These are phyloP conservation scores for Tremella mesenterica DNA, from an alignment of 768 basidiomycete species.

Conservation along the genomic window DNA sequence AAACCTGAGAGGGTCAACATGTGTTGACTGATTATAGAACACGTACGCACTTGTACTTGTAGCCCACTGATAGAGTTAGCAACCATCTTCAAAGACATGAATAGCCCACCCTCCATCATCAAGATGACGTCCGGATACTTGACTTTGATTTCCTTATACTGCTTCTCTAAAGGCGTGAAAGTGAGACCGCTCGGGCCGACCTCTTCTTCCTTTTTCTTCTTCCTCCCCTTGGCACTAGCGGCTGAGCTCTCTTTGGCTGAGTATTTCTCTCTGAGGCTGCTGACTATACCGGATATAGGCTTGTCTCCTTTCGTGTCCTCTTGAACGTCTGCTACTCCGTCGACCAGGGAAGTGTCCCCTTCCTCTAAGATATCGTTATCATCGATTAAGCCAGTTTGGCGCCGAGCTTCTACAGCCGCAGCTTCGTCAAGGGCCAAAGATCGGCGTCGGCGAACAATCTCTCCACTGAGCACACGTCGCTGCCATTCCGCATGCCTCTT, in stretches of 20 bases:
- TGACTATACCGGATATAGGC: constrained; percentile 19
- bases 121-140: constrained; percentile 41
- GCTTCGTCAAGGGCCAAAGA: constrained; percentile 40
- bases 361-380: constrained; percentile 10
- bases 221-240: constrained; percentile 9
- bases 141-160: constrained; percentile 43
- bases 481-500: constrained; percentile 32
- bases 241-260: constrained; percentile 16
- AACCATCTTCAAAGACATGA: background rate
- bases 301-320: constrained; percentile 14
- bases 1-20: constrained; percentile 27
- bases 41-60: constrained; percentile 40
- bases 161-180: constrained; percentile 45
- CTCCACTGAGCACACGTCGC: constrained; percentile 14
- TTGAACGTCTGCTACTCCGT: constrained; percentile 5
- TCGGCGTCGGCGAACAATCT: constrained; percentile 29
- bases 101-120: constrained; percentile 36
- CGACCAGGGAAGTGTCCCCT: constrained; percentile 1
- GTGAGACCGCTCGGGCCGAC: constrained; percentile 42
- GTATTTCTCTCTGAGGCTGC: constrained; percentile 23
- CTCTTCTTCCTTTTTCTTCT: constrained; percentile 40
- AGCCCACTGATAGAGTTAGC: constrained; percentile 30
- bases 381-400: constrained; percentile 10
- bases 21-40: background rate
- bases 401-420: constrained; percentile 27